Conservation (phyloP, 1,139 yeast genomes). For the Casaregolazyma lundiana region DNA sequence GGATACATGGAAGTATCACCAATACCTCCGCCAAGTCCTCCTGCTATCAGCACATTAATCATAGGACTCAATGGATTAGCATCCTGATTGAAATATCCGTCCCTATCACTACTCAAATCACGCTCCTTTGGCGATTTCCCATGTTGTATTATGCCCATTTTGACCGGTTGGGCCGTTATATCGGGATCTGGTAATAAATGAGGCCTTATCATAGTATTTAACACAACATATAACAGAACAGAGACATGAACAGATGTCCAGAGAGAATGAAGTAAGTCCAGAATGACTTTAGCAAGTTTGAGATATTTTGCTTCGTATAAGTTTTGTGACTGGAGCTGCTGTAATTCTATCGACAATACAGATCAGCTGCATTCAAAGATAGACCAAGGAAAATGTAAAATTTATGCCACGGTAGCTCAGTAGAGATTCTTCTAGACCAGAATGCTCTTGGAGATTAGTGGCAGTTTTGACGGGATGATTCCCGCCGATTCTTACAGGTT, state of each 20-base stretch:
- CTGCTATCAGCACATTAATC: slow-evolving; percentile 47
- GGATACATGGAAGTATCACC: slow-evolving; percentile 96
- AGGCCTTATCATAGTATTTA: not conserved
- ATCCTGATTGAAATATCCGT: not conserved
- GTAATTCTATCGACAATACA: no score
- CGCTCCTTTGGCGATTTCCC: not conserved
- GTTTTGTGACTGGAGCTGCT: no score
- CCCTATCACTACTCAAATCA: not conserved
- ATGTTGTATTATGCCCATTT: slow-evolving; percentile 1
- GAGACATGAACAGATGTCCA: not conserved
- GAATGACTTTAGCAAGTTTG: no score
- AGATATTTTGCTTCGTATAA: no score
- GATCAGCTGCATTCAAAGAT: no score
- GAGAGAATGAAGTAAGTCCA: no score
- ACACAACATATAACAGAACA: not conserved
- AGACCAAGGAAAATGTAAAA: no score
- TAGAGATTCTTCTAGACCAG: no score
- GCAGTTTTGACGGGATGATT: not conserved
- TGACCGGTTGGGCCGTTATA: not conserved
- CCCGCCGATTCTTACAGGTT: not conserved
- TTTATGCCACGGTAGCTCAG: no score
- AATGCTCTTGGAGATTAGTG: not conserved
- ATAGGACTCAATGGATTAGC: slow-evolving; percentile 12
- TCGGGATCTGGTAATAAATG: not conserved
- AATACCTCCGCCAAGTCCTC: slow-evolving; percentile 90